These are phyloP conservation scores for Candida easanensis DNA, from an alignment of 805 yeast species.

Conservation along the genomic window DNA sequence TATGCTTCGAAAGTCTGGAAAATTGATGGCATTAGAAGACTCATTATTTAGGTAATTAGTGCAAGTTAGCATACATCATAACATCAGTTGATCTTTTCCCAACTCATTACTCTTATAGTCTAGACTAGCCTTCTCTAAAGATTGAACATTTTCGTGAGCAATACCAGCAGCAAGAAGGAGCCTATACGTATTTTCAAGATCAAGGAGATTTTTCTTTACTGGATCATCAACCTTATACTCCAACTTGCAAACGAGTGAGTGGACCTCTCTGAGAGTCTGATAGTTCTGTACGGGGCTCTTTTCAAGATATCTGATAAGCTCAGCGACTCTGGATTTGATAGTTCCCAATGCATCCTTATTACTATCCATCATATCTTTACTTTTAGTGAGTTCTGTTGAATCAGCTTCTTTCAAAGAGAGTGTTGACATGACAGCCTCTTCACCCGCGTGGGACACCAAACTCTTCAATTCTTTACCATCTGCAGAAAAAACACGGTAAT, in stretches of 20 bases:
- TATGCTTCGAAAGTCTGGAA: slow-evolving; percentile 61
- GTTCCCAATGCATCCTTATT: slow-evolving; percentile 11
- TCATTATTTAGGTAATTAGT: slow-evolving; percentile 50
- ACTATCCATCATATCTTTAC: slow-evolving; percentile 9
- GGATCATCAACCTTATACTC: slow-evolving; percentile 20
- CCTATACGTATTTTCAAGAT: slow-evolving; percentile 25
- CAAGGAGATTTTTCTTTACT: slow-evolving; percentile 15
- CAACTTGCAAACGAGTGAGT: slow-evolving; percentile 22
- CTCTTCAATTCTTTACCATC: slow-evolving; percentile 6
- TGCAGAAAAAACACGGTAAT: slow-evolving; percentile 6
- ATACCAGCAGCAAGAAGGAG: slow-evolving; percentile 18
- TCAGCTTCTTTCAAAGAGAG: slow-evolving; percentile 7
- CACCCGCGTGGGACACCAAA: slow-evolving; percentile 4
- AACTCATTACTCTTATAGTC: background rate
- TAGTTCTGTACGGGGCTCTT: background rate
- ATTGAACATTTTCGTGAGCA: slow-evolving; percentile 13
- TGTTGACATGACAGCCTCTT: slow-evolving; percentile 16
- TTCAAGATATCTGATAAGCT: slow-evolving; percentile 3
- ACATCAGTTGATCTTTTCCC: background rate
- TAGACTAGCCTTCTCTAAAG: slow-evolving; percentile 6
- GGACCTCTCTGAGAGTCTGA: slow-evolving; percentile 16
- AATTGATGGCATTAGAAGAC: slow-evolving; percentile 68
- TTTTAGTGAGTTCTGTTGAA: slow-evolving; percentile 8
- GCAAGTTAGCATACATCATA: background rate
- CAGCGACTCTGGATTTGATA: slow-evolving; percentile 3